Percentiles rank a stretch among this genome's conserved stretches.
phyloP scores from a whole-genome alignment of 495 filamentous ascomycete species.

The Aspergillus panamensis region DNA sequence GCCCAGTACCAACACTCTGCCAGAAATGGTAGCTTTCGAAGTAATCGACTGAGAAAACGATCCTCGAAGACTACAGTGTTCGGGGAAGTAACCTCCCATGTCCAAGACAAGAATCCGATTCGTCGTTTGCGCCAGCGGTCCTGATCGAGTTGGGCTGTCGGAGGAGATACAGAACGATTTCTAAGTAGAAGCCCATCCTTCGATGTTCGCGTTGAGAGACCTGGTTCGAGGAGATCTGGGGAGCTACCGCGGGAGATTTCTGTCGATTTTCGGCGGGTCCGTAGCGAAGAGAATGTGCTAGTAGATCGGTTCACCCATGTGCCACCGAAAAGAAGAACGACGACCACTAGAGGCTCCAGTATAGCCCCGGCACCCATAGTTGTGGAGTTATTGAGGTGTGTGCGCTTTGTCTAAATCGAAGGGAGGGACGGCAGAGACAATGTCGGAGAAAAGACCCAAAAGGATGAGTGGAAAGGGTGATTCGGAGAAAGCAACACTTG shows the following conservation, averaged over 20 bases:
- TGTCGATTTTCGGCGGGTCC: constrained; percentile 22
- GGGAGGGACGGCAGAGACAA: not conserved
- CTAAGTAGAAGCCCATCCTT: constrained; percentile 32
- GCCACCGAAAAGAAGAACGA: constrained; percentile 55
- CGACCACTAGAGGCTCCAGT: constrained; percentile 52
- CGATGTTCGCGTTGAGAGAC: constrained; percentile 24
- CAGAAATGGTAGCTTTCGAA: constrained; percentile 69
- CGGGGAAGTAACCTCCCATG: constrained; percentile 46
- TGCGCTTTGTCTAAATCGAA: not conserved
- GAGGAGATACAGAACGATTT: constrained; percentile 29
- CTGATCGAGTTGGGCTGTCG: constrained; percentile 22
- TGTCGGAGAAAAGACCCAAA: not conserved
- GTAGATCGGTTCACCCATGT: constrained; percentile 55
- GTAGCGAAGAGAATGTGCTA: constrained; percentile 8
- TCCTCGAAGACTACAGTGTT: constrained; percentile 53
- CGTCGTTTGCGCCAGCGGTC: constrained; percentile 42
- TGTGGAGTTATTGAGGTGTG: too few relatives aligned
- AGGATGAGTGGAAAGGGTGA: not conserved
- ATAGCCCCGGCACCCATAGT: constrained; percentile 51
- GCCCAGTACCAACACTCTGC: constrained; percentile 83
- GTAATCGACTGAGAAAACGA: constrained; percentile 53
- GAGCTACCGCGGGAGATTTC: constrained; percentile 22
- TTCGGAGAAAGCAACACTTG: not conserved
- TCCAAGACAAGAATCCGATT: constrained; percentile 34
- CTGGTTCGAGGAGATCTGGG: constrained; percentile 33